A percentile compares a stretch with the other conserved stretches of the same genome.
Conservation (phyloP, 257 asterid species). For the Nicotiana sylvestris region DNA sequence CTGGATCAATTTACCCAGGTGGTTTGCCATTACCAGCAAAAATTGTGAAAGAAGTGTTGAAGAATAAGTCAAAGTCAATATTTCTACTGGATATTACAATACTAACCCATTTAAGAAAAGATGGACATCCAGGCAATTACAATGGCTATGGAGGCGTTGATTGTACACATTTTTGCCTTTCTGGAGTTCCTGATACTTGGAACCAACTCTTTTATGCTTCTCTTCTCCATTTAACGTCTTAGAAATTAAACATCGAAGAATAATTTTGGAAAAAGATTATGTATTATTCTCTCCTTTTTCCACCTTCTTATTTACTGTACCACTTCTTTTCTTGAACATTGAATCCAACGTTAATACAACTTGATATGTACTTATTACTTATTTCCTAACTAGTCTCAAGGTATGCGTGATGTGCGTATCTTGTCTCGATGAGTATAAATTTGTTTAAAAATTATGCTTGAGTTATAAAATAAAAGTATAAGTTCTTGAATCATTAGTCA, state of each 20-base stretch:
- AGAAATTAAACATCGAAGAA: neutral
- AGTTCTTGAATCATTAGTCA: too few relatives aligned
- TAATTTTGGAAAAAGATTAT: too few relatives aligned
- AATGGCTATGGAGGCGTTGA: slow-evolving; percentile 25
- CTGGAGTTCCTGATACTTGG: slow-evolving; percentile 46
- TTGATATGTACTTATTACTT: too few relatives aligned
- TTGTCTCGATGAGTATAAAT: too few relatives aligned
- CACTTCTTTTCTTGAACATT: too few relatives aligned
- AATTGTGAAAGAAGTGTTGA: slow-evolving; percentile 19
- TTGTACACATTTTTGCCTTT: slow-evolving; percentile 45
- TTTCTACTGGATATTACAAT: slow-evolving; percentile 25
- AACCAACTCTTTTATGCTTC: slow-evolving; percentile 27
- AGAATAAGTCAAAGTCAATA: slow-evolving; percentile 14
- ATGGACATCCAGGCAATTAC: slow-evolving; percentile 35
- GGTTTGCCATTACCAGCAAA: slow-evolving; percentile 20
- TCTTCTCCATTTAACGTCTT: neutral
- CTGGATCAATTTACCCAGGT: slow-evolving; percentile 19
- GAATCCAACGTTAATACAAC: too few relatives aligned
- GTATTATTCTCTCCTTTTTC: too few relatives aligned
- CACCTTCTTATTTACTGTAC: too few relatives aligned
- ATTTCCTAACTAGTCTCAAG: too few relatives aligned
- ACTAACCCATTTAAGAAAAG: slow-evolving; percentile 29
- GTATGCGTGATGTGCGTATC: too few relatives aligned
- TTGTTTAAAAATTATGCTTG: too few relatives aligned
- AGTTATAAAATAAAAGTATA: too few relatives aligned